Evolutionary conservation across 2,329 filamentous ascomycete genomes (phyloP), one percentile per base, ranked within the genome.

Genomic region (Myriangium duriaei): DNA sequence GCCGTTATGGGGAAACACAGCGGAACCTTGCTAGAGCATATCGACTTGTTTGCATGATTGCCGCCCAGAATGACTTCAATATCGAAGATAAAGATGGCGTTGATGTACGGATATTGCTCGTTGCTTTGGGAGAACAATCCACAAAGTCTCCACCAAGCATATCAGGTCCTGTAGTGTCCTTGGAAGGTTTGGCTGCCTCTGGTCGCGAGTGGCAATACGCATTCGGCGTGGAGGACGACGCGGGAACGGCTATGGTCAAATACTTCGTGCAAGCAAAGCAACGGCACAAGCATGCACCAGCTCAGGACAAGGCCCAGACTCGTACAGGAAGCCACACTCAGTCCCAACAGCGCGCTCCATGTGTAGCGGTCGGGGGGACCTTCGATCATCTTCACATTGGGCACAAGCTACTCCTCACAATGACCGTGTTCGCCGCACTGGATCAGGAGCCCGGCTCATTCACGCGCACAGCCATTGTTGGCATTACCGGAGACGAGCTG

Each of bases 341-440:
- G 51, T 58, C 30, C 72, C n/a, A n/a, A n/a, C n/a, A n/a, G n/a
- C n/a, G n/a, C 82, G 55, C 61, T 67, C 42, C 70, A 74, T 11
- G 36, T 15, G 80, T 92, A 34, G 83, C 80, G 37, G 74, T 96
- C 10, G 91, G 88, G 18, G 91, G 91, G 7, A 98, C 91, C 0
- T 98, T 96, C 60, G 91, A 98, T 57, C 86, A 96, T 59, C 71
- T 98, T 14, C 91, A 98, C 55, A 78, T 83, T 3, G 91, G 91
- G 4, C 91, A 98, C 64, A 98, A 96, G 61, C 69, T 96, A n/a
- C 72, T 98, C 13, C 72, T 98, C 13, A 86, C 87, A n/a, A 87
- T 87, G 44, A 83, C 81, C 0, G 74, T 79, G 0, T 72, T 95
- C 40, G 69, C 85, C 11, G 68, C 81, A 40, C 72, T 74, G 42